Evolutionary conservation across 805 yeast genomes (phyloP).

Genomic region (Schizosaccharomyces osmophilus): DNA sequence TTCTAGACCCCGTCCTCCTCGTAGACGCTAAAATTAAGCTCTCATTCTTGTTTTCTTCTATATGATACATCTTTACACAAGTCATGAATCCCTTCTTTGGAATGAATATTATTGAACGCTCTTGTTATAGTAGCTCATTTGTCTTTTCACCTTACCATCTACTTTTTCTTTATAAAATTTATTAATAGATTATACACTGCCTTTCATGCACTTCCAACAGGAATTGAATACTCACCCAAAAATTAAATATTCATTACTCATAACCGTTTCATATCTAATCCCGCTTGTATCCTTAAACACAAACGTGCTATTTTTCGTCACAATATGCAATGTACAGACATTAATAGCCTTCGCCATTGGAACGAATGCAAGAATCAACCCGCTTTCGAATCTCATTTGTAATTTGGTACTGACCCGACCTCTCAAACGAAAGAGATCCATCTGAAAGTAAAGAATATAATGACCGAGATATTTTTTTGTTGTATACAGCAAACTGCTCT

Average conservation of each 20-base stretch:
- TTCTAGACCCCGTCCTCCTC: slow-evolving; percentile 9
- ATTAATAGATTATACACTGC: not conserved
- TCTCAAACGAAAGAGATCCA: not conserved
- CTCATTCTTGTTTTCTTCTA: not conserved
- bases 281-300: not conserved
- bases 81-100: too few relatives aligned
- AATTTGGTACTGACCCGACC: not conserved
- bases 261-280: too few relatives aligned
- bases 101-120: too few relatives aligned
- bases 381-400: not conserved
- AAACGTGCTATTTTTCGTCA: not conserved
- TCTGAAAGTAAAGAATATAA: not conserved
- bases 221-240: not conserved
- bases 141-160: too few relatives aligned
- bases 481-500: not conserved
- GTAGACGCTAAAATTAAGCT: slow-evolving; percentile 4
- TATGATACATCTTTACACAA: not conserved
- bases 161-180: too few relatives aligned
- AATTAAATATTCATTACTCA: not conserved
- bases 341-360: not conserved
- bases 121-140: too few relatives aligned
- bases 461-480: not conserved
- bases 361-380: not conserved
- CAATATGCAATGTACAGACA: not conserved
- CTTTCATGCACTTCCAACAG: not conserved